These are phyloP conservation scores for Cyanidiococcus yangmingshanensis DNA, from an alignment of 23 red algal genomes.

Conservation along the genomic window DNA sequence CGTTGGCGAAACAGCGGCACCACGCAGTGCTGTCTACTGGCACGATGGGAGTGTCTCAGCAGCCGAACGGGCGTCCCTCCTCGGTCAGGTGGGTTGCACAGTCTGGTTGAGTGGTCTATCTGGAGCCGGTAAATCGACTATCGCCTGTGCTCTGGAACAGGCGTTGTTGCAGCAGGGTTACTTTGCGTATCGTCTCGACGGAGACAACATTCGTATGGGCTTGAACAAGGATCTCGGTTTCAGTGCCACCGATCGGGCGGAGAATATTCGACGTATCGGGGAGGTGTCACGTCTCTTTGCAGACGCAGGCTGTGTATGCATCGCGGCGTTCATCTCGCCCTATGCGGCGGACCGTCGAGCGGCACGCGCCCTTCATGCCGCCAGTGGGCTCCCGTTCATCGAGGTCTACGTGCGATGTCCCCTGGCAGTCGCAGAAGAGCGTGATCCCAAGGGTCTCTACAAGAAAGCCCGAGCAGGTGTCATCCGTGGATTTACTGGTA, in stretches of 20 bases:
- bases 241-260: constrained; percentile 68
- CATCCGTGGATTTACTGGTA: constrained; percentile 95
- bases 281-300: constrained; percentile 88
- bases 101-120: constrained; percentile 95
- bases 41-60: constrained; percentile 23
- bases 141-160: constrained; percentile 73
- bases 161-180: constrained; percentile 63
- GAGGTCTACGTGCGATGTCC: constrained; percentile 90
- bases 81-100: constrained; percentile 71
- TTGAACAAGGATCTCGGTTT: constrained; percentile 94
- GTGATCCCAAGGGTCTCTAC: constrained; percentile 99
- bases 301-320: constrained; percentile 72
- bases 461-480: constrained; percentile 84
- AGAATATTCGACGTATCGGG: constrained; percentile 94
- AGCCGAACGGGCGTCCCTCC: constrained; percentile 47
- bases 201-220: constrained; percentile 85
- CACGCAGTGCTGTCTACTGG: background rate
- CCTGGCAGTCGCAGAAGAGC: constrained; percentile 68
- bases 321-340: constrained; percentile 82
- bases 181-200: constrained; percentile 83
- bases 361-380: constrained; percentile 71
- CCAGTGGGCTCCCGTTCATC: constrained; percentile 63
- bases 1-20: background rate
- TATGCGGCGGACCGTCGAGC: constrained; percentile 71
- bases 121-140: constrained; percentile 89